phyloP scores from a whole-genome alignment of 192 early-diverging fungal species.

The Lunasporangiospora selenospora region DNA sequence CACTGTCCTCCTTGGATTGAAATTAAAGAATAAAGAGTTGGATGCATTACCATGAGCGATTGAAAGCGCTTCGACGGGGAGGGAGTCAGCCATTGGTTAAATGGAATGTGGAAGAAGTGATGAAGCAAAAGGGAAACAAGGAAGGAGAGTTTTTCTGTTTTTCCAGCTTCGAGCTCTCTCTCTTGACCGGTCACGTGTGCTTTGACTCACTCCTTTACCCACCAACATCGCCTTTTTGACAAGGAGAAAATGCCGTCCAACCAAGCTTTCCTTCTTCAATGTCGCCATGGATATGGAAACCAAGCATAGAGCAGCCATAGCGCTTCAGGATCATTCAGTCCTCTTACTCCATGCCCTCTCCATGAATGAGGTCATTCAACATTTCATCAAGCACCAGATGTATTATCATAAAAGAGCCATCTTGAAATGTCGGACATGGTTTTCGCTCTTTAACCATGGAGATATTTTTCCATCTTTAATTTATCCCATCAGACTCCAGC shows the following conservation, averaged over 20 bases:
- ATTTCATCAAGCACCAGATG: too few relatives aligned
- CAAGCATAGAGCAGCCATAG: conserved; percentile 14
- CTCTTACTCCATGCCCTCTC: conserved; percentile 27
- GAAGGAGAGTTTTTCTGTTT: background rate
- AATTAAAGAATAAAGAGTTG: too few relatives aligned
- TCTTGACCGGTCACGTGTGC: conserved; percentile 8
- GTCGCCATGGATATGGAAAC: background rate
- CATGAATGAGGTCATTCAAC: conserved; percentile 36
- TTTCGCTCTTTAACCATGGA: too few relatives aligned
- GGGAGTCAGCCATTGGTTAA: conserved; percentile 39
- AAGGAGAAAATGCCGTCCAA: background rate
- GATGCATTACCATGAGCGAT: conserved; percentile 33
- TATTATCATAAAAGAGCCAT: too few relatives aligned
- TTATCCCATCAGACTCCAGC: conserved; percentile 20
- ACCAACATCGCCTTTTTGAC: background rate
- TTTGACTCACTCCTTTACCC: conserved; percentile 23
- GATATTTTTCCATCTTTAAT: background rate
- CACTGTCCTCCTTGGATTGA: too few relatives aligned
- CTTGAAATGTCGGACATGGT: too few relatives aligned
- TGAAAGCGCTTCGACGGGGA: conserved; percentile 41
- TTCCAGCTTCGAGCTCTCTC: too few relatives aligned
- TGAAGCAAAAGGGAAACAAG: conserved; percentile 2
- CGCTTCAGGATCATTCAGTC: conserved; percentile 13
- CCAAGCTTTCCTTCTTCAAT: too few relatives aligned
- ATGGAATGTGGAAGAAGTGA: background rate